Percentiles rank a stretch among this genome's conserved stretches.
Evolutionary conservation across 2,329 filamentous ascomycete species (phyloP).

Genomic region (Dactylellina haptotyla): DNA sequence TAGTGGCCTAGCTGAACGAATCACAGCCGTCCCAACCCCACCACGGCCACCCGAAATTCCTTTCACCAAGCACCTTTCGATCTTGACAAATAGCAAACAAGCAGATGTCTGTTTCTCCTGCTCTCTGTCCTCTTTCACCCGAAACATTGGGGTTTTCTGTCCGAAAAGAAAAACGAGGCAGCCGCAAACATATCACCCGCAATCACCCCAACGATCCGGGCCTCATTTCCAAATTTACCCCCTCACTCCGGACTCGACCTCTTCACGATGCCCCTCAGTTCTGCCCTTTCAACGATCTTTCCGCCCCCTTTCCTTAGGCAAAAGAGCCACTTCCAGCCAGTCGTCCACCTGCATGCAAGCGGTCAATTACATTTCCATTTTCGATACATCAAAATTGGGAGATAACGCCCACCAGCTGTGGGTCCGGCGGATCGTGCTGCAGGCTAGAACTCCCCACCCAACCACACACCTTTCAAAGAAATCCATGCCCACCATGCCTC

Average conservation of each 20-base stretch:
- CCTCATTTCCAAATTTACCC: not conserved
- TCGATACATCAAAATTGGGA: constrained; percentile 23
- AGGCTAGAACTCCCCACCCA: constrained; percentile 24
- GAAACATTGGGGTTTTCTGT: constrained; percentile 25
- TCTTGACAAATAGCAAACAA: constrained; percentile 19
- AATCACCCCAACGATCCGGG: not conserved
- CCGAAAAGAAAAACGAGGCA: constrained; percentile 18
- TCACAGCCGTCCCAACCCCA: constrained; percentile 42
- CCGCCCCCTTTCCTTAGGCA: constrained; percentile 12
- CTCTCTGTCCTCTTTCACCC: constrained; percentile 7
- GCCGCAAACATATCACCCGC: not conserved
- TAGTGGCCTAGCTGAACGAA: constrained; percentile 31
- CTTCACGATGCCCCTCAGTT: not conserved
- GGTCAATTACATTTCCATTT: constrained; percentile 49
- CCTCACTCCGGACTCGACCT: not conserved
- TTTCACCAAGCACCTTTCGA: not conserved
- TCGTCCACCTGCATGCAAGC: constrained; percentile 17
- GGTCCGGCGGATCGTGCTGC: constrained; percentile 43
- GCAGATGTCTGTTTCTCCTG: not conserved
- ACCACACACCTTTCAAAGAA: not conserved
- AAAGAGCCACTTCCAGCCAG: constrained; percentile 5
- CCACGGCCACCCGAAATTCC: constrained; percentile 33
- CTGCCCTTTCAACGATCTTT: not conserved
- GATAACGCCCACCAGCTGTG: constrained; percentile 31
- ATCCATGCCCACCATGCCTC: not conserved